A percentile compares a stretch with the other conserved stretches of the same genome.
Conservation (phyloP, 1,139 yeast species). For the Pichia inconspicua region DNA sequence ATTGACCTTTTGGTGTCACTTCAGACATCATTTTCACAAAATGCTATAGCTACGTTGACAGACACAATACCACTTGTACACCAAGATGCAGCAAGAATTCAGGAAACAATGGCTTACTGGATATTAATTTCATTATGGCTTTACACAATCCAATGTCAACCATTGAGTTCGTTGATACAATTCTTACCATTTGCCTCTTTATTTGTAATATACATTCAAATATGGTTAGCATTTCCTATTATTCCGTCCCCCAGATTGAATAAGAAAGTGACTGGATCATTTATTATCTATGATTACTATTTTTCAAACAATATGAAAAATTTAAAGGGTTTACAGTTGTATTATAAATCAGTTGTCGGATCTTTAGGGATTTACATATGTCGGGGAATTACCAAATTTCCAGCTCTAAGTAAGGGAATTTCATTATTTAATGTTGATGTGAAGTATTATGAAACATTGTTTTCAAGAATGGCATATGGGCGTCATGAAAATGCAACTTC, state of each 20-base stretch:
- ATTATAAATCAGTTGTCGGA: background rate
- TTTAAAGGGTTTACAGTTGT: slow-evolving; percentile 1
- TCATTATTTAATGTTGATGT: background rate
- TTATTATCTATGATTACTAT: slow-evolving; percentile 13
- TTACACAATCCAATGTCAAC: slow-evolving; percentile 30
- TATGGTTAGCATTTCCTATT: slow-evolving; percentile 49
- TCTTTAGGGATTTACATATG: background rate
- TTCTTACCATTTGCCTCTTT: slow-evolving; percentile 44
- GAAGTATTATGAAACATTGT: background rate
- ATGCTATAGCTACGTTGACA: slow-evolving; percentile 5
- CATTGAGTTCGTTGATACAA: slow-evolving; percentile 27
- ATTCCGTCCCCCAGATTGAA: slow-evolving; percentile 10
- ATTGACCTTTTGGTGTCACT: background rate
- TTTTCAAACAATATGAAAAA: slow-evolving; percentile 7
- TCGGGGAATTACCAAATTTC: background rate
- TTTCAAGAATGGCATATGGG: background rate
- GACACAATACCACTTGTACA: slow-evolving; percentile 6
- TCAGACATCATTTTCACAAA: background rate
- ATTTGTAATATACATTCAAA: slow-evolving; percentile 33
- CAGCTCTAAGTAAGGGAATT: background rate
- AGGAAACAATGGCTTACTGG: slow-evolving; percentile 52
- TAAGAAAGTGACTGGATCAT: slow-evolving; percentile 11
- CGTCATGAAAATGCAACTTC: background rate
- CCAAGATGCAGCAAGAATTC: slow-evolving; percentile 9
- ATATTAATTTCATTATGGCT: slow-evolving; percentile 36